phyloP scores from a whole-genome alignment of 805 yeast species.

The Spencermartinsiella europaea region DNA sequence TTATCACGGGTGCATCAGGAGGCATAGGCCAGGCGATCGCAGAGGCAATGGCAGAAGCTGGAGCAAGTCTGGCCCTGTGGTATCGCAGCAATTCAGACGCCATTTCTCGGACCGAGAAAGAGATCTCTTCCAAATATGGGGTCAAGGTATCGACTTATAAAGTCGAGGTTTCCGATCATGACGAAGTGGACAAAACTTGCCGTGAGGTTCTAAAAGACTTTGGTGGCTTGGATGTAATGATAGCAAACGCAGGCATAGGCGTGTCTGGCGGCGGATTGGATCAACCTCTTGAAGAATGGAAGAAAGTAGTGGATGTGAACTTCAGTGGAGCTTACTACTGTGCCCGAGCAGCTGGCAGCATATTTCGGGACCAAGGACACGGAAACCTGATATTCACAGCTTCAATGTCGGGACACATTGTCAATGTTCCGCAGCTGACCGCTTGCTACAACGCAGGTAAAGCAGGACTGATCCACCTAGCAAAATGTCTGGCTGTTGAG shows the following conservation, averaged over 20 bases:
- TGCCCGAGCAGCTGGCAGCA: constrained; percentile 56
- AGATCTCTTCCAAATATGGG: not conserved
- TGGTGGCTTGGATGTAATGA: constrained; percentile 47
- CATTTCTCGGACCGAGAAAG: not conserved
- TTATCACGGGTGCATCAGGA: constrained; percentile 46
- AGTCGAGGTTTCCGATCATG: not conserved
- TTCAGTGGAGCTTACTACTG: constrained; percentile 58
- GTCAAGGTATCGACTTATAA: not conserved
- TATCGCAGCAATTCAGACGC: constrained; percentile 6
- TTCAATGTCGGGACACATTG: constrained; percentile 60
- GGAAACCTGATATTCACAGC: constrained; percentile 51
- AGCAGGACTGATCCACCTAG: constrained; percentile 62
- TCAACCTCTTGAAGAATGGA: constrained; percentile 54
- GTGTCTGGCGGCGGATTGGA: constrained; percentile 59
- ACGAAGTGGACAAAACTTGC: not conserved
- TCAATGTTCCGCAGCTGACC: constrained; percentile 63
- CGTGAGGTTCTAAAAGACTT: constrained; percentile 32
- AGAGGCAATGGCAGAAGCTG: constrained; percentile 41
- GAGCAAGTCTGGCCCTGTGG: constrained; percentile 37
- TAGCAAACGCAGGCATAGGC: constrained; percentile 60
- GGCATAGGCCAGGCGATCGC: constrained; percentile 50
- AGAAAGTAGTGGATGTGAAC: constrained; percentile 54
- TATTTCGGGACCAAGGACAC: constrained; percentile 48
- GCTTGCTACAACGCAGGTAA: constrained; percentile 61
- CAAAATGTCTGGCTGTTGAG: constrained; percentile 59